Percentiles rank a stretch among this genome's conserved stretches.
These are phyloP conservation scores for Copromyces sp. DNA, from an alignment of 495 filamentous ascomycete genomes.

Conservation along the genomic window DNA sequence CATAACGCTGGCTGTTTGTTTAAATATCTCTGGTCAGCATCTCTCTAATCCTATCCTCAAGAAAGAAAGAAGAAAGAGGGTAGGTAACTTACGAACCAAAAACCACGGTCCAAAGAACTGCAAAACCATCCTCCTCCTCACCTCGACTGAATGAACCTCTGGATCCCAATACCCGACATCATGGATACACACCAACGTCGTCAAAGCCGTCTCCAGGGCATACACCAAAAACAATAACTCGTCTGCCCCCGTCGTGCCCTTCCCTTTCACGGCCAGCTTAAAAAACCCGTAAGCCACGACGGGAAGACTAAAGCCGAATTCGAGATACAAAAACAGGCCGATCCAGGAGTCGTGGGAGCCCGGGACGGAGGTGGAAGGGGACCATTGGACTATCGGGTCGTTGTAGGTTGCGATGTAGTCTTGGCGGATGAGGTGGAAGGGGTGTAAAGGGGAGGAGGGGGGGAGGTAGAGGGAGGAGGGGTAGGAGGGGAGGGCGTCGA, in stretches of 20 bases:
- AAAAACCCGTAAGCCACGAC: constrained; percentile 49
- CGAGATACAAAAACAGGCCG: constrained; percentile 54
- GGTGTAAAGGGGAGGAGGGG: constrained; percentile 27
- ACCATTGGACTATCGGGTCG: constrained; percentile 63
- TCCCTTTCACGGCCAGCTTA: constrained; percentile 14
- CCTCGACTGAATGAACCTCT: constrained; percentile 34
- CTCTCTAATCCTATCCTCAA: too few species aligned
- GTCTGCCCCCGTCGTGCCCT: constrained; percentile 39
- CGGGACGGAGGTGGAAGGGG: constrained; percentile 30
- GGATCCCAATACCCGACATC: constrained; percentile 41
- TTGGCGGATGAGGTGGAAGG: constrained; percentile 41
- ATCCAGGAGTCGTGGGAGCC: constrained; percentile 51
- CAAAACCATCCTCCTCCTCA: constrained; percentile 38
- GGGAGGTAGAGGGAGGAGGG: constrained; percentile 40
- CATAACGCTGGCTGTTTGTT: constrained; percentile 25
- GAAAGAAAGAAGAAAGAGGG: too few species aligned
- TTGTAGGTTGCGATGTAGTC: constrained; percentile 60
- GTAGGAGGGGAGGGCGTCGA: constrained; percentile 58
- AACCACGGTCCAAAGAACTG: constrained; percentile 65
- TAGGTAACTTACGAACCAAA: constrained; percentile 50
- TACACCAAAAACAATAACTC: constrained; percentile 58
- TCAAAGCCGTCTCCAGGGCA: constrained; percentile 58
- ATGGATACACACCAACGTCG: constrained; percentile 57
- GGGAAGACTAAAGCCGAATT: constrained; percentile 59
- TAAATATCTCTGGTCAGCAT: neutral